Evolutionary conservation across 345 rosid species (phyloP).

Genomic region (Atalantia buxifolia): DNA sequence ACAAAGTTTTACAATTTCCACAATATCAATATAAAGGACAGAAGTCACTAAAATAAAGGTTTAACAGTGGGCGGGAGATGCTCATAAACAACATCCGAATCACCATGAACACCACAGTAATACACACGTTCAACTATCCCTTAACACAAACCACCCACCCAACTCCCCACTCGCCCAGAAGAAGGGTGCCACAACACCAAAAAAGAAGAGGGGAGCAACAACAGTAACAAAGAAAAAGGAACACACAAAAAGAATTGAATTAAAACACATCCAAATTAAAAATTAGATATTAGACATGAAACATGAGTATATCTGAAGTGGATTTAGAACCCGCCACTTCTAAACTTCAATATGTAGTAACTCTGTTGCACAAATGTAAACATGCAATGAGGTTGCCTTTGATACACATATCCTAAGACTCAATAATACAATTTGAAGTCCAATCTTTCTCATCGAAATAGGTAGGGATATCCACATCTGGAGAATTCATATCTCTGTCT

Average conservation of each 20-base stretch:
- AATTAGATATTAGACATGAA: background rate
- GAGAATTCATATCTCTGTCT: background rate
- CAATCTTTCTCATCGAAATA: background rate
- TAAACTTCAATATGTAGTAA: background rate
- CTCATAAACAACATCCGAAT: background rate
- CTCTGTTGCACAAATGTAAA: background rate
- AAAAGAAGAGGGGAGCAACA: too few species aligned
- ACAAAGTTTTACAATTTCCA: background rate
- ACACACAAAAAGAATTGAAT: background rate
- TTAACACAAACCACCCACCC: background rate
- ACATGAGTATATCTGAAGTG: background rate
- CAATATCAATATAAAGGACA: background rate
- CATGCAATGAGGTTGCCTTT: background rate
- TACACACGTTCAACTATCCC: background rate
- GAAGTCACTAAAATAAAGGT: background rate
- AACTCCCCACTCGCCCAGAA: background rate
- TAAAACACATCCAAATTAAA: background rate
- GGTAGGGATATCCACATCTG: background rate
- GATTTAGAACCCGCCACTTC: background rate
- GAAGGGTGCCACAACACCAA: too few species aligned
- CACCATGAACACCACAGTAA: background rate
- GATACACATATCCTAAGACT: background rate
- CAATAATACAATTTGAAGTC: background rate
- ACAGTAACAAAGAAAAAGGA: too few species aligned
- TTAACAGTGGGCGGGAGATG: background rate